Base-by-base conservation (phyloP, 2,329 filamentous ascomycete species). In the Teratosphaeria gauchensis region DNA sequence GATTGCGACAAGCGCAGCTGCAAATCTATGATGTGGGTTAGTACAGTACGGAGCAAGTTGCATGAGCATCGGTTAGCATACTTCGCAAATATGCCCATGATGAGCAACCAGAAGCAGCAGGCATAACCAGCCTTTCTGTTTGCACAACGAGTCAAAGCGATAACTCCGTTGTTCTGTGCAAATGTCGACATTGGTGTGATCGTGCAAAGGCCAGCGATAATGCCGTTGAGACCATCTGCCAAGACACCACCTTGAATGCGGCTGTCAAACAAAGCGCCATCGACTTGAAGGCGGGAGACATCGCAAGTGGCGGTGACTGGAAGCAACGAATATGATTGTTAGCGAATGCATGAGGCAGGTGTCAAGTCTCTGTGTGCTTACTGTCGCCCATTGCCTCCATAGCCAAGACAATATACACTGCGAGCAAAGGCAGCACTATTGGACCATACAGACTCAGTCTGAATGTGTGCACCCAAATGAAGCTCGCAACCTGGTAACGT, bases 101-200 rank as follows among this genome's bases (percentile, higher is more conserved):
- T 72, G 61, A 94, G 74, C 11, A 94, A 80, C 77, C 91, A 91
- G 67, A 88, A 79, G 71, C 83, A 90, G 69, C 85, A 88, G 54
- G 85, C 87, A 71, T 90, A 91, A 4, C 90, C 90, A 4, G 89
- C 90, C 53, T 85, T 87, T 57, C 89, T 83, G 71, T 90, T 92
- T 0, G 89, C 89, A 71, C 89, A 92, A 16, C 88, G 82, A 0
- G 89, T 94, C 52, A 94, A 78, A 0, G 89, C 87, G 61, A 94
- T 92, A 56, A 92, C 88, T 38, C 89, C 89, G 70, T 92, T 92
- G 76, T 92, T 92, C 72, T 92, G 88, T 0, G 89, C 89, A 65
- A 92, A 92, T 0, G 85, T 87, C 7, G 84, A 86, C 83, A 92
- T 89, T 32, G 89, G 88, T 0, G 88, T 89, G 64, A 90, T 88